These are phyloP conservation scores for Zostera marina DNA, from an alignment of 116 monocot genomes.

Conservation along the genomic window DNA sequence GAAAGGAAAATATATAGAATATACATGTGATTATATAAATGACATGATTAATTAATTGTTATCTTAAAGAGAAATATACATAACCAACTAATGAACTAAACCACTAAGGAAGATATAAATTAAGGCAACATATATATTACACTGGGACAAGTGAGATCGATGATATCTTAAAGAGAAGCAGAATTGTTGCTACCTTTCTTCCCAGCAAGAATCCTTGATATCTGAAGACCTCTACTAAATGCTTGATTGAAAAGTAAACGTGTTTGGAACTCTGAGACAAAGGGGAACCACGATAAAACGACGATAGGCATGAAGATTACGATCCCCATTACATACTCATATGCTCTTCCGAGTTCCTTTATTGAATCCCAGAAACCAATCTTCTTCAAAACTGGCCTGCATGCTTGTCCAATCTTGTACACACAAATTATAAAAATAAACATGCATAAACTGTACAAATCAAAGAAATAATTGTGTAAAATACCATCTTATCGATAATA, in stretches of 20 bases:
- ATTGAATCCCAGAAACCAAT: constrained; percentile 77
- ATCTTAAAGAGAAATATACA: too few relatives aligned
- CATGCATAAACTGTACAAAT: neutral
- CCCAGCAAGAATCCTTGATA: constrained; percentile 82
- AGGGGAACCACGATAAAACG: constrained; percentile 81
- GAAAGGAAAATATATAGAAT: too few relatives aligned
- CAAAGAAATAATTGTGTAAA: neutral
- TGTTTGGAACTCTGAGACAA: constrained; percentile 86
- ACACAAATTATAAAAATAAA: neutral
- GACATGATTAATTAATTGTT: too few relatives aligned
- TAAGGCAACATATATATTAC: neutral
- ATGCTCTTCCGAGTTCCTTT: constrained; percentile 70
- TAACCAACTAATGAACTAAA: too few relatives aligned
- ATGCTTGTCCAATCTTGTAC: constrained; percentile 60
- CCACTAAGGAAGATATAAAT: neutral
- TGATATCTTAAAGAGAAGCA: neutral
- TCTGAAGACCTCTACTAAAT: constrained; percentile 86
- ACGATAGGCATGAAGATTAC: constrained; percentile 56
- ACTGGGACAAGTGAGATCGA: neutral
- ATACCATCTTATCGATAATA: neutral
- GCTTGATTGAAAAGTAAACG: constrained; percentile 89
- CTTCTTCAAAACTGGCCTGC: constrained; percentile 23
- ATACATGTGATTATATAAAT: too few relatives aligned
- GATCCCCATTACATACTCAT: constrained; percentile 78
- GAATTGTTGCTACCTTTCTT: constrained; percentile 24